Evolutionary conservation across 2,329 filamentous ascomycete species (phyloP), one percentile per base, ranked within the genome.

Genomic region (Neocatenulostroma microsporum): DNA sequence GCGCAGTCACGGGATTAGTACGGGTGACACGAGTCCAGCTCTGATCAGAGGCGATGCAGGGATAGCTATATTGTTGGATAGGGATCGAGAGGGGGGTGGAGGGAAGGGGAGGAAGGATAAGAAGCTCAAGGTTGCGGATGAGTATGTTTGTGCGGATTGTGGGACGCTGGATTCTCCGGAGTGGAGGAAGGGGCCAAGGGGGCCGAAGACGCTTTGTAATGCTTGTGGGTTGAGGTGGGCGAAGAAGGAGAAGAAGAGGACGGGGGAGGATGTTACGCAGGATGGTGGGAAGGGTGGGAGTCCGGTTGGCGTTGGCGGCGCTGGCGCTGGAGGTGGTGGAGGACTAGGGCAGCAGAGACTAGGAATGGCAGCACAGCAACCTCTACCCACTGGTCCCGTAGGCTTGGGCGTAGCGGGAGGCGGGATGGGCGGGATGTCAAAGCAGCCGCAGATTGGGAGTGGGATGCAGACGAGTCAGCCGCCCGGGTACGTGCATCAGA

Each of bases 101-200:
- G n/a, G n/a, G n/a, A 79, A 75, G 1, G 88, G 94, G 62, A 88
- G 94, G 62, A 93, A 81, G 58, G 80, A 93, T 69, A 84, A 83
- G 68, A 94, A 94, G 60, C 68, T 85, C 30, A 94, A 94, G 59
- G 72, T 72, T 28, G 69, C 70, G 8, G 74, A 94, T 55, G 88
- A 95, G 68, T 95, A 95, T 57, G 85, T 94, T 24, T 96, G 89
- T 62, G 89, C 85, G 1, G 89, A 95, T 60, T 96, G 89, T 63
- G 88, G 89, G 69, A 95, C 86, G 0, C 72, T 93, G 26, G 88
- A 95, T 56, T 94, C 85, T 12, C 89, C 89, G 0, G 89, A 96
- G 67, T 96, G 89, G 89, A 74, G 89, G 44, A 95, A 94, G 61
- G 89, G 89, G 0, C 89, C 89, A 0, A 85, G 77, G 45, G 89